Percentiles rank a stretch among this genome's conserved stretches.
phyloP scores from a whole-genome alignment of 2,329 filamentous ascomycete species.

The Hymenoscyphus fructigenus region DNA sequence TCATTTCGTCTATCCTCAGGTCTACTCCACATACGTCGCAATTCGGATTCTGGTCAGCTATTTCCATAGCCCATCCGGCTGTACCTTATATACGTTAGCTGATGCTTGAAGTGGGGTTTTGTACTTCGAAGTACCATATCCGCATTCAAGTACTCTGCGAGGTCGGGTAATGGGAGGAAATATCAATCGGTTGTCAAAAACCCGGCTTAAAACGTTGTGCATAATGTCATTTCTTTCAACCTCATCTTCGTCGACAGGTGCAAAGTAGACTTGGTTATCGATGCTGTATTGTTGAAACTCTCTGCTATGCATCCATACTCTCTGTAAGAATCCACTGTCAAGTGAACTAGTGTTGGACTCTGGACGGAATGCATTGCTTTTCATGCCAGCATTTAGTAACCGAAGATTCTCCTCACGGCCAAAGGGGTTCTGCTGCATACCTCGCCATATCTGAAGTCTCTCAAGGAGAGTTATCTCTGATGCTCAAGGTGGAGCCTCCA shows the following conservation, averaged over 20 bases:
- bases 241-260: constrained; percentile 73
- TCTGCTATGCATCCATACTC: constrained; percentile 59
- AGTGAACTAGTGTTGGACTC: constrained; percentile 48
- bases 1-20: background rate
- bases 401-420: background rate
- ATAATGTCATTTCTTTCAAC: constrained; percentile 62
- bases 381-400: background rate
- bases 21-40: constrained; percentile 56
- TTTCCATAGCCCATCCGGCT: constrained; percentile 63
- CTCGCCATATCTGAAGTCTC: background rate
- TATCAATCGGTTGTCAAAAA: constrained; percentile 67
- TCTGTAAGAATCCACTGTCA: constrained; percentile 59
- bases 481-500: background rate
- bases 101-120: background rate
- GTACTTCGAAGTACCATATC: constrained; percentile 55
- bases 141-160: constrained; percentile 67
- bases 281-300: constrained; percentile 67
- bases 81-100: background rate
- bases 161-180: constrained; percentile 64
- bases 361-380: background rate
- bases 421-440: background rate
- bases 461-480: background rate
- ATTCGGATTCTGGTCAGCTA: constrained; percentile 61
- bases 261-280: constrained; percentile 64
- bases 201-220: constrained; percentile 59